Evolutionary conservation across 2,329 filamentous ascomycete genomes (phyloP).

Genomic region (Stagonosporopsis rhizophila): DNA sequence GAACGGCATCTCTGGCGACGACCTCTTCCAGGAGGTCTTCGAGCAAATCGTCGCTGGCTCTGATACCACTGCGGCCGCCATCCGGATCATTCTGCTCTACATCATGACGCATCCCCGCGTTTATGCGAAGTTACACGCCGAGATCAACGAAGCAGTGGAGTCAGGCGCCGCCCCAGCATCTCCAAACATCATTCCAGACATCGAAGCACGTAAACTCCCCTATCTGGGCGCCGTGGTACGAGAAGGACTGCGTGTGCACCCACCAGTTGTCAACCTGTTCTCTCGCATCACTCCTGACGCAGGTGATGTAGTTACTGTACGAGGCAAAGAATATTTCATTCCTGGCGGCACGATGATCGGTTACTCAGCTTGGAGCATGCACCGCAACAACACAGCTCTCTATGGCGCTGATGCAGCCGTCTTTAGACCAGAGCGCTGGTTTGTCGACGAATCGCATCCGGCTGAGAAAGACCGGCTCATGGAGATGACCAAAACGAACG

Average conservation of each 20-base stretch:
- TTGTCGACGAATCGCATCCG: conserved; percentile 37
- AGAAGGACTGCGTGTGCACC: conserved; percentile 56
- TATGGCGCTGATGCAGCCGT: conserved; percentile 52
- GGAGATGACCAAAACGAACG: conserved; percentile 43
- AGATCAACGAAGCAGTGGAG: conserved; percentile 54
- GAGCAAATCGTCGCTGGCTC: conserved; percentile 62
- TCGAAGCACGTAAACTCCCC: conserved; percentile 50
- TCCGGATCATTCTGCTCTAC: conserved; percentile 62
- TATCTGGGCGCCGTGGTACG: conserved; percentile 58
- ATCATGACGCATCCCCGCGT: conserved; percentile 60
- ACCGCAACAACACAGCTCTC: conserved; percentile 38
- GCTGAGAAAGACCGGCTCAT: conserved; percentile 35
- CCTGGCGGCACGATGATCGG: conserved; percentile 47
- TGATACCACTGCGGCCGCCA: conserved; percentile 64
- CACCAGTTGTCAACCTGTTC: conserved; percentile 47
- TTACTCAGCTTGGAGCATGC: conserved; percentile 44
- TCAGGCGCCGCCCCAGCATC: conserved; percentile 44
- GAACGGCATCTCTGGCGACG: conserved; percentile 52
- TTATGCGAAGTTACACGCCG: conserved; percentile 54
- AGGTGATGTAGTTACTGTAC: conserved; percentile 43
- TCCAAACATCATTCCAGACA: conserved; percentile 56
- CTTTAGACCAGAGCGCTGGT: conserved; percentile 61
- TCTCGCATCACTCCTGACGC: conserved; percentile 39
- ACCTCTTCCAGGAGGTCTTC: conserved; percentile 53
- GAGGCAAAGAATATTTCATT: conserved; percentile 38